Percentiles rank a stretch among this genome's conserved stretches.
These are phyloP conservation scores for Bretschneidera sinensis DNA, from an alignment of 345 rosid species.

Conservation along the genomic window DNA sequence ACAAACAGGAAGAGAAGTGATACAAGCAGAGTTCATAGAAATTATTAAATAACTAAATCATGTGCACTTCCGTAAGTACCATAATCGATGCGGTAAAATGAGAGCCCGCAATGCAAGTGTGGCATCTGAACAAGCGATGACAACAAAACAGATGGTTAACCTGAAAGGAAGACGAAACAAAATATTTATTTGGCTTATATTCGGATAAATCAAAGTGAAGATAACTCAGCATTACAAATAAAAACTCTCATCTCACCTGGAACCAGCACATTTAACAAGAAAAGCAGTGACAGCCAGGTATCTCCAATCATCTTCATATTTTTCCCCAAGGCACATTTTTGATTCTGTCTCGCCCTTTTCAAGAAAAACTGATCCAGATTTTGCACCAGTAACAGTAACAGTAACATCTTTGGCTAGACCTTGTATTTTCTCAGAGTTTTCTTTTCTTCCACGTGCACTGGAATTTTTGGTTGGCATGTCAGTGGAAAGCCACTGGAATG, in stretches of 20 bases:
- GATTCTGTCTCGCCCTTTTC: conserved; percentile 19
- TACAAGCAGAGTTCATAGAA: neutral
- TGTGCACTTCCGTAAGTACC: conserved; percentile 37
- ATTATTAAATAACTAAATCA: neutral
- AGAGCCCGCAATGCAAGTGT: conserved; percentile 77
- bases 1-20: neutral
- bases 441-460: conserved; percentile 29
- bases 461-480: conserved; percentile 76
- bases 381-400: conserved; percentile 21
- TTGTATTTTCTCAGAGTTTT: conserved; percentile 24
- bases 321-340: conserved; percentile 32
- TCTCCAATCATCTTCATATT: conserved; percentile 89
- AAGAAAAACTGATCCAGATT: conserved; percentile 12
- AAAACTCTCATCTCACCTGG: conserved; percentile 46
- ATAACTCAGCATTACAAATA: neutral
- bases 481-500: conserved; percentile 93
- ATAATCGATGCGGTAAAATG: conserved; percentile 76
- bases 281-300: conserved; percentile 89
- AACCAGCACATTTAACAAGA: conserved; percentile 67
- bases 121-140: conserved; percentile 92
- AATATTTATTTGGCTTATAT: too few species aligned
- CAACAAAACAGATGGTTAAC: conserved; percentile 73
- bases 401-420: conserved; percentile 15
- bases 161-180: conserved; percentile 32
- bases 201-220: neutral